Percentiles rank a stretch among this genome's conserved stretches.
These are phyloP conservation scores for Metschnikowia baotianmanensis DNA, from an alignment of 805 yeast genomes.

Conservation along the genomic window DNA sequence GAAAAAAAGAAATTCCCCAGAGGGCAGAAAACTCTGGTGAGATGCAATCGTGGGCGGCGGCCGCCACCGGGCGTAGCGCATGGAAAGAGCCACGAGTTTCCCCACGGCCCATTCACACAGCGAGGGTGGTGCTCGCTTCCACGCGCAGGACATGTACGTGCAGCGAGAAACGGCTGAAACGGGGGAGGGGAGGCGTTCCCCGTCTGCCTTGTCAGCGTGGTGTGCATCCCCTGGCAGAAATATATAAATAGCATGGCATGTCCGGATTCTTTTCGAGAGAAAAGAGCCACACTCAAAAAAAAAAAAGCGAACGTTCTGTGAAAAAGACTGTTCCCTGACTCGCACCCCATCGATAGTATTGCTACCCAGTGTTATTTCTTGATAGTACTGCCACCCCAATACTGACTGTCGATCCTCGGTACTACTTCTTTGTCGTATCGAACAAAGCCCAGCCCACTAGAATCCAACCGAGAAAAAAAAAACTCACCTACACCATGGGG, in stretches of 20 bases:
- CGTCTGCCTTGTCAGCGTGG: constrained; percentile 5
- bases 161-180: constrained; percentile 9
- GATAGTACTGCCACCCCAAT: neutral
- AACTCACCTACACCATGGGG: constrained; percentile 10
- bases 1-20: neutral
- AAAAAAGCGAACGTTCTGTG: constrained; percentile 5
- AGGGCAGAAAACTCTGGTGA: neutral
- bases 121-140: constrained; percentile 7
- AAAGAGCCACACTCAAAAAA: neutral
- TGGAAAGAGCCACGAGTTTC: constrained; percentile 5
- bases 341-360: neutral
- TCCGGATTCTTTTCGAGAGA: constrained; percentile 3
- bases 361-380: neutral
- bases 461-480: too few relatives aligned
- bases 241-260: constrained; percentile 12
- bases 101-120: constrained; percentile 9
- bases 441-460: too few relatives aligned
- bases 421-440: too few relatives aligned
- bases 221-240: constrained; percentile 12
- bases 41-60: neutral
- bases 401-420: too few relatives aligned
- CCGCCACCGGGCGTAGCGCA: constrained; percentile 3
- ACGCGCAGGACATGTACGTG: constrained; percentile 11
- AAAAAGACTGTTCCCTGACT: constrained; percentile 1
- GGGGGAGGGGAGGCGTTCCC: constrained; percentile 12